These are phyloP conservation scores for Backusella luteola DNA, from an alignment of 192 early-diverging fungal species.

Conservation along the genomic window DNA sequence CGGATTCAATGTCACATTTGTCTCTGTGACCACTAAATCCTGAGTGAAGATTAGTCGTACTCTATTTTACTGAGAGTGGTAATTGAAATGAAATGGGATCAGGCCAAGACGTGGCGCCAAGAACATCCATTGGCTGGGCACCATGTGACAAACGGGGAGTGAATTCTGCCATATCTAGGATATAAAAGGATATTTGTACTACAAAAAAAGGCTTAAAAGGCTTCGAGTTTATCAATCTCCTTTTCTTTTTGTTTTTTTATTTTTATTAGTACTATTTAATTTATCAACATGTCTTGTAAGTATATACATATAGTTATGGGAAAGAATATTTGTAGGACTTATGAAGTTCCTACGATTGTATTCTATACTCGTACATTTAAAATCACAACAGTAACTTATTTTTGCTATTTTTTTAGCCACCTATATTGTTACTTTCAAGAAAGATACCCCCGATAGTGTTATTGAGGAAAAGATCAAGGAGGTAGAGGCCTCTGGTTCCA, in stretches of 20 bases:
- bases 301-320: not conserved
- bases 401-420: conserved; percentile 4
- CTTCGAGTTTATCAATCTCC: not conserved
- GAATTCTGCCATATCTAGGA: not conserved
- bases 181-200: not conserved
- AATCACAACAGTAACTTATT: not conserved
- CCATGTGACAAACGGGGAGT: not conserved
- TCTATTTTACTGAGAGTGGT: too few relatives aligned
- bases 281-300: conserved; percentile 14
- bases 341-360: not conserved
- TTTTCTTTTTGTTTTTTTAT: not conserved
- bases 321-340: not conserved
- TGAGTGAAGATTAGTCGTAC: too few relatives aligned
- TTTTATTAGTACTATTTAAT: not conserved
- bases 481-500: conserved; percentile 17
- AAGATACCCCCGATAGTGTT: conserved; percentile 32
- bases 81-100: not conserved
- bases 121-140: conserved; percentile 1
- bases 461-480: conserved; percentile 29
- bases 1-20: too few relatives aligned
- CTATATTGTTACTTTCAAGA: conserved; percentile 41
- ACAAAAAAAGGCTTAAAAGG: not conserved
- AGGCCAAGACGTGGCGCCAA: not conserved
- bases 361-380: not conserved
- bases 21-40: too few relatives aligned